phyloP scores from a whole-genome alignment of 1,284 basidiomycete species.

The Pseudozyma tsukubaensis region DNA sequence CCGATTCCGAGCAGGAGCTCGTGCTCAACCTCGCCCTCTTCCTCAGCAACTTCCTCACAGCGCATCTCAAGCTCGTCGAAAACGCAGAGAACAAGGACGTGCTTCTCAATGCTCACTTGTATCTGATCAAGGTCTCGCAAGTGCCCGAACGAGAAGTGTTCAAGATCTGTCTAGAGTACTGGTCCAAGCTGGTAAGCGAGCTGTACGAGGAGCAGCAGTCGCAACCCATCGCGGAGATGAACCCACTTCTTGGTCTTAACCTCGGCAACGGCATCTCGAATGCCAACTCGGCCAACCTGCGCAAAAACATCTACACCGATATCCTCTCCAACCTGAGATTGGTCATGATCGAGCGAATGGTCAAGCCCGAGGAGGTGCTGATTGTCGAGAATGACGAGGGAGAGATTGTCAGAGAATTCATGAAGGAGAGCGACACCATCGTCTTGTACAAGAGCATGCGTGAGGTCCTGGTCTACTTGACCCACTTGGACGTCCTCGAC shows the following conservation, averaged over 20 bases:
- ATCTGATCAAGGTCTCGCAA: constrained; percentile 98
- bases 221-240: constrained; percentile 90
- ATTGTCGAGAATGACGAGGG: constrained; percentile 99
- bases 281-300: constrained; percentile 71
- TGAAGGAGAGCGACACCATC: constrained; percentile 99
- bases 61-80: constrained; percentile 91
- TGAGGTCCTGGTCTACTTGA: constrained; percentile 90
- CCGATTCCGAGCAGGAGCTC: constrained; percentile 94
- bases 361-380: constrained; percentile 94
- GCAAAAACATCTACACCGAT: constrained; percentile 89
- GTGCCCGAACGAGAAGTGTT: constrained; percentile 99
- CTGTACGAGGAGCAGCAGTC: constrained; percentile 98
- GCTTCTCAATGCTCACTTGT: constrained; percentile 82
- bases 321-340: constrained; percentile 93
- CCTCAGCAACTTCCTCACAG: constrained; percentile 88
- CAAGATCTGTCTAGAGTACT: constrained; percentile 99
- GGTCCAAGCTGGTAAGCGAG: constrained; percentile 93
- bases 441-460: constrained; percentile 99
- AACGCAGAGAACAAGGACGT: constrained; percentile 91
- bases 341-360: constrained; percentile 99
- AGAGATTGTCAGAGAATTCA: constrained; percentile 98
- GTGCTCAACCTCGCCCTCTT: constrained; percentile 97
- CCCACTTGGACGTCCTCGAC: constrained; percentile 94
- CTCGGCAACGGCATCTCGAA: constrained; percentile 51
- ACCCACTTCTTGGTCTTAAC: constrained; percentile 91